Conservation (phyloP, 345 rosid species). For the Populus deltoides region DNA sequence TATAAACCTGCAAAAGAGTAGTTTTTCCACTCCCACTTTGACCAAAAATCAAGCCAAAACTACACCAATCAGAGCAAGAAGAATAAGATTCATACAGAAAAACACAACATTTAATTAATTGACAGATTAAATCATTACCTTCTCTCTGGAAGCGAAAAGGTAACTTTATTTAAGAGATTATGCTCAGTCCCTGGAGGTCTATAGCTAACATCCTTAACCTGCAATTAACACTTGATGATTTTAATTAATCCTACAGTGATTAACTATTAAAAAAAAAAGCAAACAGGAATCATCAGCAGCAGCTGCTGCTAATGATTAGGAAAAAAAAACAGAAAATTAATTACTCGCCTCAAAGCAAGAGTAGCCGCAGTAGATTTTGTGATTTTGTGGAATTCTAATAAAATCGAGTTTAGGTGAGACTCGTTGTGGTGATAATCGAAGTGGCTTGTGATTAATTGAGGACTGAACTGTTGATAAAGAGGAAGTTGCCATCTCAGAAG, state of each 20-base stretch:
- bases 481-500: background rate
- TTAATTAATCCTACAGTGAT: constrained; percentile 5
- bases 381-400: constrained; percentile 16
- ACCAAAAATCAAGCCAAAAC: constrained; percentile 95
- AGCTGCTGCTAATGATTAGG: no score
- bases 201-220: constrained; percentile 67
- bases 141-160: constrained; percentile 71
- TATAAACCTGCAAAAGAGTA: constrained; percentile 75
- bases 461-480: background rate
- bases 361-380: constrained; percentile 44
- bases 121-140: constrained; percentile 31
- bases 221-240: constrained; percentile 6
- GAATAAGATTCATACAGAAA: background rate
- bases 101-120: no score
- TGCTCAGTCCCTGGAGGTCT: constrained; percentile 80
- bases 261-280: background rate
- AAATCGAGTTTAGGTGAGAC: constrained; percentile 28
- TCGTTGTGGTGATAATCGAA: background rate
- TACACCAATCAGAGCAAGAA: constrained; percentile 27
- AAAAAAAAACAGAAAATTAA: background rate
- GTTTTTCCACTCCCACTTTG: constrained; percentile 97
- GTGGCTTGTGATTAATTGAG: background rate
- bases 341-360: constrained; percentile 67
- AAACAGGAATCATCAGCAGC: background rate
- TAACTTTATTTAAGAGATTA: constrained; percentile 66